A percentile compares a stretch with the other conserved stretches of the same genome.
These are phyloP conservation scores for Phytophthora europaea DNA, from an alignment of 352 stramenopile species.

Conservation along the genomic window DNA sequence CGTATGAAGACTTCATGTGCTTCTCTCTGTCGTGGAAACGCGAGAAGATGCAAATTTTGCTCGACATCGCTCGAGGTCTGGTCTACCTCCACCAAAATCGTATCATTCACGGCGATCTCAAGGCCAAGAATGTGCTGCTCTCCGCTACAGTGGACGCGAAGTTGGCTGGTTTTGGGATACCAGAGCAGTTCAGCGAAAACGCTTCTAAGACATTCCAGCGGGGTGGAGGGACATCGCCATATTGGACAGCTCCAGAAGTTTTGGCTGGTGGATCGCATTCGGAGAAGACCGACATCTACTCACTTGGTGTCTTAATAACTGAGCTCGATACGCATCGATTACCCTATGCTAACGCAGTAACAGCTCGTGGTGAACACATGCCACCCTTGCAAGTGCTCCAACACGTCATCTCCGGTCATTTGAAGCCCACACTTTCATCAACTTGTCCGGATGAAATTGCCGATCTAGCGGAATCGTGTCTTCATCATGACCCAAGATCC, in stretches of 20 bases:
- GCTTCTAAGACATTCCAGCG: slow-evolving; percentile 17
- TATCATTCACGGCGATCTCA: slow-evolving; percentile 67
- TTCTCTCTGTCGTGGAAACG: slow-evolving; percentile 50
- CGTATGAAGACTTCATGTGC: slow-evolving; percentile 25
- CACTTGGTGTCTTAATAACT: slow-evolving; percentile 68
- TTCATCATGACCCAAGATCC: slow-evolving; percentile 35
- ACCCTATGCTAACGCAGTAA: slow-evolving; percentile 42
- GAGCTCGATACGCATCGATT: slow-evolving; percentile 61
- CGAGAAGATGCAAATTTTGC: slow-evolving; percentile 54
- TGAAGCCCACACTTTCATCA: slow-evolving; percentile 39
- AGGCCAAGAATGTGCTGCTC: slow-evolving; percentile 61
- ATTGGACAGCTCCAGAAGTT: slow-evolving; percentile 83
- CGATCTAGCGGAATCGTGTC: slow-evolving; percentile 38
- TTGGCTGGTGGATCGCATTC: slow-evolving; percentile 55
- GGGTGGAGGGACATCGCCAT: slow-evolving; percentile 40
- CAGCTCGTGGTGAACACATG: slow-evolving; percentile 18
- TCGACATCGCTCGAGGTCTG: slow-evolving; percentile 57
- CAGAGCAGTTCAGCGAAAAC: not conserved
- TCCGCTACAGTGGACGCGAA: slow-evolving; percentile 47
- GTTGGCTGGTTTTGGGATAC: slow-evolving; percentile 49
- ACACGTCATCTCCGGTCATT: slow-evolving; percentile 33
- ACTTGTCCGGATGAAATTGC: slow-evolving; percentile 45
- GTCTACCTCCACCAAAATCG: slow-evolving; percentile 56
- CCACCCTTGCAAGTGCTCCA: slow-evolving; percentile 46
- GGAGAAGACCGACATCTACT: slow-evolving; percentile 78